A percentile compares a stretch with the other conserved stretches of the same genome.
These are phyloP conservation scores for California macrophylla DNA, from an alignment of 441 rosid species.

Conservation along the genomic window DNA sequence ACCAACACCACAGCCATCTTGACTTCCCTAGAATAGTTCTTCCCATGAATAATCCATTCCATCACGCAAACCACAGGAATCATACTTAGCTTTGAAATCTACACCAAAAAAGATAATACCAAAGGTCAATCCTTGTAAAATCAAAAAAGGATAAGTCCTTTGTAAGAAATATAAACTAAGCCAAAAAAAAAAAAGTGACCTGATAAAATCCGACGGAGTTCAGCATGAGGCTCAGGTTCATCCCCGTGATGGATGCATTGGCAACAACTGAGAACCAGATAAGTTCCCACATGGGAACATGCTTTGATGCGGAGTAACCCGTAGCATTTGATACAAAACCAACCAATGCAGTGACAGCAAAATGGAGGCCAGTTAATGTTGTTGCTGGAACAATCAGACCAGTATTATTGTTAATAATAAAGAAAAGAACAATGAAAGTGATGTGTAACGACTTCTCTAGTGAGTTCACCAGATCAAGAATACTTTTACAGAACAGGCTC, in stretches of 20 bases:
- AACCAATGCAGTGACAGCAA: slow-evolving; percentile 25
- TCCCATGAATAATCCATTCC: slow-evolving; percentile 26
- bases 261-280: slow-evolving; percentile 27
- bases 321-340: slow-evolving; percentile 26
- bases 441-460: background rate
- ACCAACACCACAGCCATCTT: slow-evolving; percentile 26
- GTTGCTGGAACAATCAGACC: slow-evolving; percentile 20
- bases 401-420: background rate
- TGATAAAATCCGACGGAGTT: slow-evolving; percentile 29
- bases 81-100: slow-evolving; percentile 29
- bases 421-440: background rate
- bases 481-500: too few relatives aligned
- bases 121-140: background rate
- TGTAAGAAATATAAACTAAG: background rate
- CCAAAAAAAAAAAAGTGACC: background rate
- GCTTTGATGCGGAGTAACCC: slow-evolving; percentile 25
- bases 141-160: background rate
- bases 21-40: slow-evolving; percentile 22
- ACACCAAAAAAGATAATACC: background rate
- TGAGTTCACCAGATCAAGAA: background rate
- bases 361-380: slow-evolving; percentile 24
- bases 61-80: slow-evolving; percentile 26
- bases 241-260: slow-evolving; percentile 24
- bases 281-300: slow-evolving; percentile 28
- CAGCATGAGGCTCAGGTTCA: slow-evolving; percentile 27